Percentiles rank a stretch among this genome's conserved stretches.
Evolutionary conservation across 1,139 yeast genomes (phyloP).

Genomic region (Debaryomycetaceae sp.): DNA sequence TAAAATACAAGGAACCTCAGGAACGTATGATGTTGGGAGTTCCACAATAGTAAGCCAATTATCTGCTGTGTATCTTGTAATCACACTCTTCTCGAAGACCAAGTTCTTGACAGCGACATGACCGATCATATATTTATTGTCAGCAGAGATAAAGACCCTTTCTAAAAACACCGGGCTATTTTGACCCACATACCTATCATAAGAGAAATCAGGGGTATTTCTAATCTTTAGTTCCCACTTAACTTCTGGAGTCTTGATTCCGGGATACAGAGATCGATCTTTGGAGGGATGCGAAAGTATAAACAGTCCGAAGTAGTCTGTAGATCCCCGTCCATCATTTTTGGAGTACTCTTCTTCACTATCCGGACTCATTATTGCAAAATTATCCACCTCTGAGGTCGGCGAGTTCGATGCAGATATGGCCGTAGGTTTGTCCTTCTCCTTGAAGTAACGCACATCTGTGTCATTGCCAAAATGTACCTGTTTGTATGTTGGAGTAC

Average conservation of each 20-base stretch:
- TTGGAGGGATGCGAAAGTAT: background rate
- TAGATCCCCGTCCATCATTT: slow-evolving; percentile 26
- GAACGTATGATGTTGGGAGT: slow-evolving; percentile 60
- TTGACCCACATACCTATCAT: slow-evolving; percentile 31
- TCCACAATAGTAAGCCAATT: slow-evolving; percentile 72
- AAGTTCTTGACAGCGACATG: slow-evolving; percentile 71
- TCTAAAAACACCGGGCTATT: slow-evolving; percentile 59
- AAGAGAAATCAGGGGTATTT: slow-evolving; percentile 45
- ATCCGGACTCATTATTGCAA: slow-evolving; percentile 5
- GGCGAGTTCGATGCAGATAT: slow-evolving; percentile 69
- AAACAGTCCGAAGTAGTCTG: slow-evolving; percentile 3
- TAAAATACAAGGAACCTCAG: slow-evolving; percentile 54
- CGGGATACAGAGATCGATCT: background rate
- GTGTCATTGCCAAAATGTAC: slow-evolving; percentile 73
- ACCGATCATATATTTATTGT: slow-evolving; percentile 59
- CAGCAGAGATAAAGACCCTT: slow-evolving; percentile 55
- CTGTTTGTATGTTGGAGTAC: slow-evolving; percentile 67
- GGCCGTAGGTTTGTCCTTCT: slow-evolving; percentile 70
- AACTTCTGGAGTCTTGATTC: slow-evolving; percentile 9
- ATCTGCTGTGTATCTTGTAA: slow-evolving; percentile 65
- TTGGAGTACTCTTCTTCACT: slow-evolving; percentile 17
- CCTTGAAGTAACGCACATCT: slow-evolving; percentile 69
- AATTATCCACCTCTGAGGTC: slow-evolving; percentile 16
- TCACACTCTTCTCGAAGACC: slow-evolving; percentile 59
- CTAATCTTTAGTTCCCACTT: slow-evolving; percentile 50